phyloP scores from a whole-genome alignment of 768 basidiomycete species.

The Pulveroboletus sp. region DNA sequence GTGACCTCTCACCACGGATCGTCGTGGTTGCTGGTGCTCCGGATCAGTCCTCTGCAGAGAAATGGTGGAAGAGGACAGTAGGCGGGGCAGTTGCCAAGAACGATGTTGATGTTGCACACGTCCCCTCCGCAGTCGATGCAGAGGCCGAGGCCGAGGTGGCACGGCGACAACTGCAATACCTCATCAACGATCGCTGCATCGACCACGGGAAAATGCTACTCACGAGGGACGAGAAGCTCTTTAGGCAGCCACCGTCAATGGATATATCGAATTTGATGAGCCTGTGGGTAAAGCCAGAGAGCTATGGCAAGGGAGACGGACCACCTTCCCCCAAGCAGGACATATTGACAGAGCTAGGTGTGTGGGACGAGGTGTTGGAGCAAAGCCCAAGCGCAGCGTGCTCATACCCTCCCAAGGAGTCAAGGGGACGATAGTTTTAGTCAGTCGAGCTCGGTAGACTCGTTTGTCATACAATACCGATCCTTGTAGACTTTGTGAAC shows the following conservation, averaged over 20 bases:
- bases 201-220: slow-evolving; percentile 13
- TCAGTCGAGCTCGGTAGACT: no score
- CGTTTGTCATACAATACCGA: no score
- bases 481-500: no score
- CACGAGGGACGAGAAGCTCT: slow-evolving; percentile 8
- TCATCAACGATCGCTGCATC: slow-evolving; percentile 22
- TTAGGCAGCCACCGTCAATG: slow-evolving; percentile 10
- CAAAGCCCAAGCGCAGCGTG: not conserved
- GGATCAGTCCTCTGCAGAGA: slow-evolving; percentile 11
- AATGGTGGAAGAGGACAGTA: slow-evolving; percentile 18
- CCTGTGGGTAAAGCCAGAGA: slow-evolving; percentile 10
- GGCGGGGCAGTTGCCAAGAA: not conserved
- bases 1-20: slow-evolving; percentile 24
- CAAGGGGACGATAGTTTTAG: not conserved
- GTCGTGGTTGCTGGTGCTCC: slow-evolving; percentile 20
- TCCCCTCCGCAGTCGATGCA: not conserved
- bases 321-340: slow-evolving; percentile 5
- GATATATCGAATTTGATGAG: slow-evolving; percentile 11
- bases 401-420: not conserved
- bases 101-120: slow-evolving; percentile 11
- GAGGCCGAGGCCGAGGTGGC: not conserved
- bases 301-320: not conserved
- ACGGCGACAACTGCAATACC: slow-evolving; percentile 4
- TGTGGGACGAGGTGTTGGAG: slow-evolving; percentile 11
- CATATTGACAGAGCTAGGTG: slow-evolving; percentile 16